Base-by-base conservation (phyloP, 2,329 filamentous ascomycete genomes). In the Neonectria hederae region DNA sequence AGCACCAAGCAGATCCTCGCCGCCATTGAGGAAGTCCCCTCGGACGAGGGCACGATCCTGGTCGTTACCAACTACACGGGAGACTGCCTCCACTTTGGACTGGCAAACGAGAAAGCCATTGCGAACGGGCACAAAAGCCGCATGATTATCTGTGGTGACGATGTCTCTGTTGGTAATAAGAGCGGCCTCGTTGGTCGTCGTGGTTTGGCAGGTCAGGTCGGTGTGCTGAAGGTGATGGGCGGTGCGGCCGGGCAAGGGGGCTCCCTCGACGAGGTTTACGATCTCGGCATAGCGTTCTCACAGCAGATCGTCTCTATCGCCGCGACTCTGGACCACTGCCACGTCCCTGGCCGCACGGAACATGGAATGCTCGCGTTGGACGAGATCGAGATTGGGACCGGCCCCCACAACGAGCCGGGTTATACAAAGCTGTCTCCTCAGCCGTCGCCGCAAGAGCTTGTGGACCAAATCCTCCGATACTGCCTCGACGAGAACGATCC, bases 61-160 rank as follows among this genome's bases (percentile, higher is more conserved):
- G 85, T 92, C 21, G 89, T 92, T 9, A 92, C 92, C 85, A 93
- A 93, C 74, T 92, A 92, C 73, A 92, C 90, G 0, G 88, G 88
- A 13, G 88, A 90, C 75, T 86, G 92, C 53, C 80, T 93, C 63
- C 92, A 93, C 49, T 70, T 70, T 38, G 68, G 68, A 0, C 62
- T 70, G 5, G 68, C 68, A 3, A 84, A 84, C 54, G 87, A 87
- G 68, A 87, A 84, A 76, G 87, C 84, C 40, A 83, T 83, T 52
- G 84, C 86, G 5, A 80, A 78, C 22, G 87, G 86, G 19, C 83
- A 85, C 67, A 82, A 80, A 55, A 86, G 85, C 67, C 79, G 82
- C 60, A 86, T 89, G 75, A 83, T 89, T 63, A 85, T 89, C 65
- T 89, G 87, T 63, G 87, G 86, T 42, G 89, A 90, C 67, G 89